Percentiles rank a stretch among this genome's conserved stretches.
phyloP scores from a whole-genome alignment of 2,329 filamentous ascomycete species.

The Parafenestella ontariensis region DNA sequence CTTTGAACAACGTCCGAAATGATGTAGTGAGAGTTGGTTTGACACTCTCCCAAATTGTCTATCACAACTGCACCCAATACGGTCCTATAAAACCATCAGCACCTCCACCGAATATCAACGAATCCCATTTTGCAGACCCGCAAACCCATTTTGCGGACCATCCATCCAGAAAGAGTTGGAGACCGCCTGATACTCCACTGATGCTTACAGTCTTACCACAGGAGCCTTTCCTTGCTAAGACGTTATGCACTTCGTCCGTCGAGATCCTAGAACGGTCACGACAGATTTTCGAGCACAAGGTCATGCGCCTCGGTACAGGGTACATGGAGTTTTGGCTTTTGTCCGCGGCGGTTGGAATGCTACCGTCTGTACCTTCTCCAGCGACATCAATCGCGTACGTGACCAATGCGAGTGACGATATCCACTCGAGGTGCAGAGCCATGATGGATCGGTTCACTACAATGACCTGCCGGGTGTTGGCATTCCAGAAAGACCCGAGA shows the following conservation, averaged over 20 bases:
- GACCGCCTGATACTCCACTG: slow-evolving; percentile 6
- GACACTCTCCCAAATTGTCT: slow-evolving; percentile 34
- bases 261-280: slow-evolving; percentile 40
- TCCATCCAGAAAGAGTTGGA: not conserved
- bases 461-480: slow-evolving; percentile 38
- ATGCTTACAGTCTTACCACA: slow-evolving; percentile 29
- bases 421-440: slow-evolving; percentile 29
- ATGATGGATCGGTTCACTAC: slow-evolving; percentile 36
- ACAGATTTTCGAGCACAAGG: slow-evolving; percentile 41
- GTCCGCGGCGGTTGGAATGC: slow-evolving; percentile 38
- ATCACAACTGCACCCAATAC: slow-evolving; percentile 29
- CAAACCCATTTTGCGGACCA: slow-evolving; percentile 10
- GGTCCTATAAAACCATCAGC: slow-evolving; percentile 7
- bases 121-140: slow-evolving; percentile 9
- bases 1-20: slow-evolving; percentile 37
- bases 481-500: slow-evolving; percentile 38
- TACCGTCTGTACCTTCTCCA: slow-evolving; percentile 29
- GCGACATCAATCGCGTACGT: slow-evolving; percentile 25
- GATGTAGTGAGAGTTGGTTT: slow-evolving; percentile 39
- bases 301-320: slow-evolving; percentile 45
- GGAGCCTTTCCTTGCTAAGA: slow-evolving; percentile 34
- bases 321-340: slow-evolving; percentile 48
- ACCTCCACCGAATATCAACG: not conserved
- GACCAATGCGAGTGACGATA: slow-evolving; percentile 21
- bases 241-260: slow-evolving; percentile 34